Conservation (phyloP, 2,329 filamentous ascomycete species). For the Monosporascus sp. region DNA sequence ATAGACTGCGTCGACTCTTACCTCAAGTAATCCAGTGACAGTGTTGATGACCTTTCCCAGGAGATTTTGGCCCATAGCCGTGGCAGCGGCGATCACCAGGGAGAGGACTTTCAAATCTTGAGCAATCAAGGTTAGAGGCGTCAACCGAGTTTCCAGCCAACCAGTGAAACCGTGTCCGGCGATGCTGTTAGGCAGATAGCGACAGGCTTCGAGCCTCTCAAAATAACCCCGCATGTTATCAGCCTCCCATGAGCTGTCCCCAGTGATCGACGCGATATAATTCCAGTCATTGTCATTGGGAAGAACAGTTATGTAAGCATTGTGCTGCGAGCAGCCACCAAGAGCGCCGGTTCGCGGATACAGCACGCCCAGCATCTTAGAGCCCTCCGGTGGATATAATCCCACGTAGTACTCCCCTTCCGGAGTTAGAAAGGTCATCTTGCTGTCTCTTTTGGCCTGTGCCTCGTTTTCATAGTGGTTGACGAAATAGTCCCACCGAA, state of each 20-base stretch:
- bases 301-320: conserved; percentile 29
- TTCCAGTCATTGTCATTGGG: conserved; percentile 40
- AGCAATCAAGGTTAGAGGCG: not conserved
- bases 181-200: conserved; percentile 30
- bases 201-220: conserved; percentile 19
- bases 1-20: not conserved
- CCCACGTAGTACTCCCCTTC: conserved; percentile 48
- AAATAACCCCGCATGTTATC: conserved; percentile 20
- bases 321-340: conserved; percentile 25
- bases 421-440: conserved; percentile 51
- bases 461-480: conserved; percentile 51
- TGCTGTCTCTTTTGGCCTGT: conserved; percentile 49
- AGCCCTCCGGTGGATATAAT: conserved; percentile 44
- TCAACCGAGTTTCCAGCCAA: conserved; percentile 24
- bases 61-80: conserved; percentile 35
- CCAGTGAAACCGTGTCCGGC: conserved; percentile 23
- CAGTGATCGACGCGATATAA: conserved; percentile 31
- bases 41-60: conserved; percentile 24
- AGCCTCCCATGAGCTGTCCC: conserved; percentile 19
- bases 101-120: conserved; percentile 8
- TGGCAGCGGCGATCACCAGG: conserved; percentile 37
- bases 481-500: conserved; percentile 61
- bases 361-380: conserved; percentile 45
- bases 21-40: conserved; percentile 13
- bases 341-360: conserved; percentile 53